Percentiles rank a stretch among this genome's conserved stretches.
phyloP scores from a whole-genome alignment of 2,329 filamentous ascomycete genomes.

The Penicillium occitanis region DNA sequence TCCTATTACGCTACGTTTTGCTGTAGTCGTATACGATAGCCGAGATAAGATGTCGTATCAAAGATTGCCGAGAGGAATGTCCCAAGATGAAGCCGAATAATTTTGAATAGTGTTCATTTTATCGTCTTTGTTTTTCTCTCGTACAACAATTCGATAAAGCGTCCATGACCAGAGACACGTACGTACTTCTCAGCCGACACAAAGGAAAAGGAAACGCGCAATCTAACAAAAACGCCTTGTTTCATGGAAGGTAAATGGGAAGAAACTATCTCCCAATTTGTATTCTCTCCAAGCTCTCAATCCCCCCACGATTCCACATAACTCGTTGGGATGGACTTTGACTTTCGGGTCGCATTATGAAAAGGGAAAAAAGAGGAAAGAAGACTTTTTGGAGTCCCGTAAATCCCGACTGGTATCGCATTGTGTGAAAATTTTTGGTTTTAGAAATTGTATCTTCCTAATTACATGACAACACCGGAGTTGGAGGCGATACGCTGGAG shows the following conservation, averaged over 20 bases:
- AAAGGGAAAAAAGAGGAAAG: not conserved
- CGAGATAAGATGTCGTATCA: too few relatives aligned
- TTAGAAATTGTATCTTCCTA: constrained; percentile 25
- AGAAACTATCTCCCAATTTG: not conserved
- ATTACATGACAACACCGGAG: constrained; percentile 99
- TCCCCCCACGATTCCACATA: constrained; percentile 2
- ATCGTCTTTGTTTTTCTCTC: constrained; percentile 14
- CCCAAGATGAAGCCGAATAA: not conserved
- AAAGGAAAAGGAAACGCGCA: constrained; percentile 4
- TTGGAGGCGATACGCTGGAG: constrained; percentile 95
- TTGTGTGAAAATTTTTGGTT: constrained; percentile 20
- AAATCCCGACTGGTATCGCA: constrained; percentile 23
- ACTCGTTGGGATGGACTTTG: constrained; percentile 3
- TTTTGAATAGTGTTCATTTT: constrained; percentile 13
- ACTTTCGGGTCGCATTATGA: constrained; percentile 6
- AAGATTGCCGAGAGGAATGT: not conserved
- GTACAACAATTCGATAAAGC: constrained; percentile 5
- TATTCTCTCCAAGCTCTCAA: not conserved
- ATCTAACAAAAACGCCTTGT: constrained; percentile 16
- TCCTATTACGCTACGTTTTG: not conserved
- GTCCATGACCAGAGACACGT: not conserved
- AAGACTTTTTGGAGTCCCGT: constrained; percentile 19
- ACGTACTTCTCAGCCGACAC: not conserved
- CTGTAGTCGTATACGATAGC: not conserved
- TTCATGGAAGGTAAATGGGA: constrained; percentile 11